Conservation (phyloP, 805 yeast species). For the Millerozyma acaciae region DNA sequence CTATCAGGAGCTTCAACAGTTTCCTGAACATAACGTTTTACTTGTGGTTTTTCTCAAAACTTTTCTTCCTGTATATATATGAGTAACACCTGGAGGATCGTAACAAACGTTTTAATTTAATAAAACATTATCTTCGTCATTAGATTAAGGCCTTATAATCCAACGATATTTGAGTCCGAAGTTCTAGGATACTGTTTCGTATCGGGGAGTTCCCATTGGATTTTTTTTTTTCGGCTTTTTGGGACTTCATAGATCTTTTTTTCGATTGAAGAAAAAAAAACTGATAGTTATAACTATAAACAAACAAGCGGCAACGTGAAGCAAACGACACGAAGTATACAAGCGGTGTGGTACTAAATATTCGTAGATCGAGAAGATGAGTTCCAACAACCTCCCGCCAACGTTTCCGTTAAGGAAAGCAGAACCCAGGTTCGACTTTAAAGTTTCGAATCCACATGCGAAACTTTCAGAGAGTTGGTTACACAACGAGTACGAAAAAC, state of each 20-base stretch:
- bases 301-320: too few relatives aligned
- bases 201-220: too few relatives aligned
- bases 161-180: too few relatives aligned
- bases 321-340: too few relatives aligned
- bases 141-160: too few relatives aligned
- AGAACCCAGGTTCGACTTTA: conserved; percentile 29
- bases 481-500: conserved; percentile 23
- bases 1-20: background rate
- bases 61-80: background rate
- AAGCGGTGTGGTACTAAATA: too few relatives aligned
- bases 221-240: background rate
- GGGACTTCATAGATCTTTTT: background rate
- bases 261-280: conserved; percentile 1
- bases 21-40: background rate
- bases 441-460: conserved; percentile 25
- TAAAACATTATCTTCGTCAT: background rate
- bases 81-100: background rate
- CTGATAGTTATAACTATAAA: conserved; percentile 1
- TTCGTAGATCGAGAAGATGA: conserved; percentile 2
- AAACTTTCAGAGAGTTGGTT: conserved; percentile 32
- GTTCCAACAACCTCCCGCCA: conserved; percentile 21
- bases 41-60: conserved; percentile 2
- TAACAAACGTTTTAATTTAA: too few relatives aligned
- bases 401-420: conserved; percentile 29
- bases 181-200: too few relatives aligned